These are phyloP conservation scores for Thuja plicata DNA, from an alignment of 83 land plant genomes.

Conservation along the genomic window DNA sequence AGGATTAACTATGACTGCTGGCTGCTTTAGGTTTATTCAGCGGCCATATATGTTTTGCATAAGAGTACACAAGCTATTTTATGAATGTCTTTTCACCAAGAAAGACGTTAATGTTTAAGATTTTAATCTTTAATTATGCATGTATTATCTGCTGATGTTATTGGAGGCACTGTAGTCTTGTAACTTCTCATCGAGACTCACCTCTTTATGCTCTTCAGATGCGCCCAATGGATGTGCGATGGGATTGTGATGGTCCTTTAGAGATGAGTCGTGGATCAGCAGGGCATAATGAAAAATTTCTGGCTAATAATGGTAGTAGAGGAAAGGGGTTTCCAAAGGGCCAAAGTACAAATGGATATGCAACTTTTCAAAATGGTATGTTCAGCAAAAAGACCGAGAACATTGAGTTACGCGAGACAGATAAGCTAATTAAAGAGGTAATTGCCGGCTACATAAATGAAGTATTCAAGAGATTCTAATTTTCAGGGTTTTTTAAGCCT, in stretches of 20 bases:
- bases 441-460: background rate
- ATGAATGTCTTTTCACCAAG: background rate
- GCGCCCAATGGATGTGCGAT: background rate
- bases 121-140: background rate
- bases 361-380: conserved; percentile 1
- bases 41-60: background rate
- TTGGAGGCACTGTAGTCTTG: background rate
- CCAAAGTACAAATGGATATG: conserved; percentile 1
- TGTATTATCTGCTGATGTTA: background rate
- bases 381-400: background rate
- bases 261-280: background rate
- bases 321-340: conserved; percentile 4
- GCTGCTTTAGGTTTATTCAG: background rate
- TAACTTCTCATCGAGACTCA: background rate
- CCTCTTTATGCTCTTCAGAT: conserved; percentile 5
- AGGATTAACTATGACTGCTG: background rate
- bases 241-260: background rate
- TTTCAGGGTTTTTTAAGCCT: background rate
- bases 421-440: conserved; percentile 13
- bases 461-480: background rate
- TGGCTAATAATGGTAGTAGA: background rate
- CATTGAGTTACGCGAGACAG: conserved; percentile 14
- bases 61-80: background rate
- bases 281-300: background rate
- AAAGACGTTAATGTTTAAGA: background rate